Conservation (phyloP, 2,329 filamentous ascomycete species). For the Zymoseptoria passerinii region DNA sequence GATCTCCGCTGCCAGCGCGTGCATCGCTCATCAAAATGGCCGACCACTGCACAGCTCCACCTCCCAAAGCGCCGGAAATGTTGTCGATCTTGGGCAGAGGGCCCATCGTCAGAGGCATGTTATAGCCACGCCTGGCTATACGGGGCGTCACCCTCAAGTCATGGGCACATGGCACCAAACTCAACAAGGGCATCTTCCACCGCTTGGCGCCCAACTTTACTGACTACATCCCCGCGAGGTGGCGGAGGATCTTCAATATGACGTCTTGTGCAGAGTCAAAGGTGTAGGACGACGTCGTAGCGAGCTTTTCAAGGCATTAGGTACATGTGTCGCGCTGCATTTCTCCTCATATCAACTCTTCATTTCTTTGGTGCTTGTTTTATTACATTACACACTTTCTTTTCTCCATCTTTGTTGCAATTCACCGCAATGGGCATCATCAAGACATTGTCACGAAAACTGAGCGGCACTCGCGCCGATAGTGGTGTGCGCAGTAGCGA, state of each 20-base stretch:
- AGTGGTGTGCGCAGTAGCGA: not conserved
- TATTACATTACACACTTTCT: not conserved
- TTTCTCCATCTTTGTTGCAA: not conserved
- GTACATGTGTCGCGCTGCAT: not conserved
- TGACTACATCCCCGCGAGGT: not conserved
- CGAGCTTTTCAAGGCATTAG: not conserved
- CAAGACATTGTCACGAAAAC: not conserved
- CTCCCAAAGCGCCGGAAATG: not conserved
- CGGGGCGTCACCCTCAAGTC: not conserved
- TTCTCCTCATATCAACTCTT: not conserved
- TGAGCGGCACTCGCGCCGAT: not conserved
- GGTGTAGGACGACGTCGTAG: not conserved
- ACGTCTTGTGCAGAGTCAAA: not conserved
- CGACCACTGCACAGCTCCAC: not conserved
- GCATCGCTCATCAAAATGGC: not conserved
- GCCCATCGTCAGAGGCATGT: not conserved
- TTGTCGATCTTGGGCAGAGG: not conserved
- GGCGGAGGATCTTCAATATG: not conserved
- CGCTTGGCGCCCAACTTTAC: not conserved
- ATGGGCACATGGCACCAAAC: not conserved
- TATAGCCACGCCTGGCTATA: not conserved
- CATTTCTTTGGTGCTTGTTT: not conserved
- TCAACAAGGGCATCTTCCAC: not conserved
- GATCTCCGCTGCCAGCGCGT: not conserved
- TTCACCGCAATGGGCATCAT: not conserved